A percentile compares a stretch with the other conserved stretches of the same genome.
Evolutionary conservation across 441 rosid genomes (phyloP).

Genomic region (Syzygium syzygioides): DNA sequence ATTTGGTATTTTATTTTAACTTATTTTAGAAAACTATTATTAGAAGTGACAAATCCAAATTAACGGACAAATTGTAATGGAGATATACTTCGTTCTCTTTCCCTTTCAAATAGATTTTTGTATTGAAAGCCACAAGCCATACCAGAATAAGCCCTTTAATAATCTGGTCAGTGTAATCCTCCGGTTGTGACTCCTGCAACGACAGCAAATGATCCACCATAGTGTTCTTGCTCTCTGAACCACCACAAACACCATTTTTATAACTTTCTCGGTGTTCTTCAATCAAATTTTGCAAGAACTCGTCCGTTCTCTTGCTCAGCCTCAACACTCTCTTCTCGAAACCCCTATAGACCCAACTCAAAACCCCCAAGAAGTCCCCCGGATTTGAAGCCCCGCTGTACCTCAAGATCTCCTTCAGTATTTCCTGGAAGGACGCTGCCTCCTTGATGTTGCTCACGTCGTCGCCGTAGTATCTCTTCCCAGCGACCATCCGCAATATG

Average conservation of each 20-base stretch:
- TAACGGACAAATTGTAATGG: too few relatives aligned
- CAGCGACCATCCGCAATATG: constrained; percentile 12
- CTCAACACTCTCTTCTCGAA: neutral
- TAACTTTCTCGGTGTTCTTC: neutral
- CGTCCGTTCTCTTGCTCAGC: neutral
- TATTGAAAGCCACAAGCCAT: neutral
- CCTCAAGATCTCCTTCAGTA: neutral
- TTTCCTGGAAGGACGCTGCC: neutral
- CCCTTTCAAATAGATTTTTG: too few relatives aligned
- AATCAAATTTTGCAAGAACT: neutral
- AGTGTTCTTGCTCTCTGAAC: neutral
- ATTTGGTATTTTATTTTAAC: too few relatives aligned
- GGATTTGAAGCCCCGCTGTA: neutral
- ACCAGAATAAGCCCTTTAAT: neutral
- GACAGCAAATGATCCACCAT: neutral
- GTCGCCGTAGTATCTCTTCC: constrained; percentile 9
- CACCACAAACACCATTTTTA: neutral
- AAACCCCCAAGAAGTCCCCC: constrained; percentile 1
- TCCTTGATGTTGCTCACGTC: neutral
- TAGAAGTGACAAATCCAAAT: too few relatives aligned
- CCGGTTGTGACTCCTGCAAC: neutral
- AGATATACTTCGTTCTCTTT: too few relatives aligned
- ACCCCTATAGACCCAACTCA: constrained; percentile 3
- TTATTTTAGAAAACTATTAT: too few relatives aligned
- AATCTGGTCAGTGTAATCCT: neutral